phyloP scores from a whole-genome alignment of 148 eudicot genomes.

The Simmondsia chinensis region DNA sequence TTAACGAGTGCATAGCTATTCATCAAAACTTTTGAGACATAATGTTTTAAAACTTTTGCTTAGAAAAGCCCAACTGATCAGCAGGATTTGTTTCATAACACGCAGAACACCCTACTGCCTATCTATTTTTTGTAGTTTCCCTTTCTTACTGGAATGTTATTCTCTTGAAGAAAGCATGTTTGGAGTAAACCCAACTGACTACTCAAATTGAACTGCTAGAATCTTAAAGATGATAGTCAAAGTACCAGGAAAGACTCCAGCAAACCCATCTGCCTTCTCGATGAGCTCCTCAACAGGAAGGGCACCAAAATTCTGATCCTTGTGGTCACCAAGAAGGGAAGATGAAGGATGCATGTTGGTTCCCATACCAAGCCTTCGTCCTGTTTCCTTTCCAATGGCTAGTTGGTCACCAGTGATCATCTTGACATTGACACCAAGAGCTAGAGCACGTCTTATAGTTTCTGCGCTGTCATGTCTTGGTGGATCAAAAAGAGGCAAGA shows the following conservation, averaged over 20 bases:
- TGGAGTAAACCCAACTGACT: no score
- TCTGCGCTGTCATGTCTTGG: slow-evolving; percentile 87
- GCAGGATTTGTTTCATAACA: no score
- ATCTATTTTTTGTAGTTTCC: no score
- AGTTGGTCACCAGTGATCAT: slow-evolving; percentile 91
- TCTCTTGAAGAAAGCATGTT: no score
- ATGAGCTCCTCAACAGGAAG: slow-evolving; percentile 72
- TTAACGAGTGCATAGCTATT: no score
- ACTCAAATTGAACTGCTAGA: no score
- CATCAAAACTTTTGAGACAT: no score
- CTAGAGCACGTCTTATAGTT: slow-evolving; percentile 63
- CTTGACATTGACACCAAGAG: slow-evolving; percentile 87
- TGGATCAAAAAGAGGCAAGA: slow-evolving; percentile 76
- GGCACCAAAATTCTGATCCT: slow-evolving; percentile 41
- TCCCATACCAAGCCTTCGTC: slow-evolving; percentile 83
- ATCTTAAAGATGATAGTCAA: neutral
- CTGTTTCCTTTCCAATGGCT: slow-evolving; percentile 79
- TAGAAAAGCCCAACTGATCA: no score
- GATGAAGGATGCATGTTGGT: slow-evolving; percentile 86
- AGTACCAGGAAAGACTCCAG: slow-evolving; percentile 83
- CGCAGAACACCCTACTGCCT: no score
- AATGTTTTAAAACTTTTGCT: no score
- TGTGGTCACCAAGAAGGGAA: slow-evolving; percentile 62
- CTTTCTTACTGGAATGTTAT: no score
- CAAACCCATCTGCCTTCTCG: slow-evolving; percentile 79